phyloP scores from a whole-genome alignment of 1,284 basidiomycete species.

The Irpex lacteus region DNA sequence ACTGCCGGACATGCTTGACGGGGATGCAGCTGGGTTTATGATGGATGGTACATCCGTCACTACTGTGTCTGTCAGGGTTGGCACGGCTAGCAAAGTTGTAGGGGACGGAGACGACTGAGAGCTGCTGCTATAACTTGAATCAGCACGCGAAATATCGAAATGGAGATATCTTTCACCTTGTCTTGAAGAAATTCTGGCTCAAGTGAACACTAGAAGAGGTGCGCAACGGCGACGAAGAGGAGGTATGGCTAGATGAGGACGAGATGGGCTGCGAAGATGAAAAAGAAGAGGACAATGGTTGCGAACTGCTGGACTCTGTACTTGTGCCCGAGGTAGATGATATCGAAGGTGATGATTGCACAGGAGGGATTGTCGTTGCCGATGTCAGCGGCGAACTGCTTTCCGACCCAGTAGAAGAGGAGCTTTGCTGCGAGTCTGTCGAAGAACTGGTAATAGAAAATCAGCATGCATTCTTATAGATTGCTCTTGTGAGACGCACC shows the following conservation, averaged over 20 bases:
- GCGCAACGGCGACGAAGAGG: not conserved
- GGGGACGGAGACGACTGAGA: not conserved
- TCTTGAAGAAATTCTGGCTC: not conserved
- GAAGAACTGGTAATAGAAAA: not conserved
- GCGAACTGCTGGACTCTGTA: not conserved
- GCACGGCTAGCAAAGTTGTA: not conserved
- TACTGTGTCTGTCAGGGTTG: not conserved
- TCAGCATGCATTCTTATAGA: not conserved
- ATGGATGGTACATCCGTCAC: not conserved
- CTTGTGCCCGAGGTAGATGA: not conserved
- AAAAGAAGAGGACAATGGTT: not conserved
- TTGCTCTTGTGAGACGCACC: not conserved
- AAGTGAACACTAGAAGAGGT: not conserved
- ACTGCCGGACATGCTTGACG: not conserved
- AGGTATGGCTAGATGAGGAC: not conserved
- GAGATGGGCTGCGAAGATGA: not conserved
- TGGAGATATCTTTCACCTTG: not conserved
- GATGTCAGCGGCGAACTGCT: not conserved
- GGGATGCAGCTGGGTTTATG: not conserved
- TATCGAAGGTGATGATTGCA: not conserved
- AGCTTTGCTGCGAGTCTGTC: not conserved
- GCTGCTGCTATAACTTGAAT: not conserved
- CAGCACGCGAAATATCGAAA: not conserved
- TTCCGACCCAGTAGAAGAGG: not conserved
- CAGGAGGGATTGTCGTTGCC: not conserved